Evolutionary conservation across 768 basidiomycete species (phyloP).

Genomic region (Melanogaster broomeanus): DNA sequence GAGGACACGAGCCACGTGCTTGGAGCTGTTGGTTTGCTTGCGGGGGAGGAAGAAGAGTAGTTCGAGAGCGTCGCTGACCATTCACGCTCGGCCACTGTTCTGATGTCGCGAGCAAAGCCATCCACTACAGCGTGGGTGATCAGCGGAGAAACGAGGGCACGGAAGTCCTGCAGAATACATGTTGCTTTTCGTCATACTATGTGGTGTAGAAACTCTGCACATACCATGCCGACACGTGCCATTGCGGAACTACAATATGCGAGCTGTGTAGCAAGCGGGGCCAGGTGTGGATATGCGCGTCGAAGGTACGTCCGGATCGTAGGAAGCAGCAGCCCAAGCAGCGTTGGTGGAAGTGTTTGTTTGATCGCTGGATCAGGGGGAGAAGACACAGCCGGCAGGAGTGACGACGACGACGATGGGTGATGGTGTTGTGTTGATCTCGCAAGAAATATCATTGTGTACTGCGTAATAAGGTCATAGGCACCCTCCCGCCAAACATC

Average conservation of each 20-base stretch:
- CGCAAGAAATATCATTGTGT: constrained; percentile 85
- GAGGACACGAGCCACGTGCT: constrained; percentile 54
- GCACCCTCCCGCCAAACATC: constrained; percentile 92
- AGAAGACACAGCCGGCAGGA: constrained; percentile 17
- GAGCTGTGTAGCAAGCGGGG: constrained; percentile 88
- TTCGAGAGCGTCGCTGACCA: constrained; percentile 37
- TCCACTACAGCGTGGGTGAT: constrained; percentile 64
- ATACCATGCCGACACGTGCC: constrained; percentile 78
- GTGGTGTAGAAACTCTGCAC: constrained; percentile 5
- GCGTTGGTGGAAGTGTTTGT: constrained; percentile 30
- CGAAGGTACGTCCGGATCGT: constrained; percentile 63
- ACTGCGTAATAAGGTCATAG: constrained; percentile 91
- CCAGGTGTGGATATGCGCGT: constrained; percentile 61
- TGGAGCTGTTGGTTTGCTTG: constrained; percentile 32
- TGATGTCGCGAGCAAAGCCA: constrained; percentile 51
- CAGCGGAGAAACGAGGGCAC: constrained; percentile 61
- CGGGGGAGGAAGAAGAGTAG: constrained; percentile 9
- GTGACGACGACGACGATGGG: constrained; percentile 14
- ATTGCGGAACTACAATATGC: constrained; percentile 93
- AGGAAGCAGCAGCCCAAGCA: constrained; percentile 59
- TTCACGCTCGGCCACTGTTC: constrained; percentile 27
- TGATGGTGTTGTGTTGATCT: constrained; percentile 46
- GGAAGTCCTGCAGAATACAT: constrained; percentile 56
- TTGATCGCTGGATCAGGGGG: constrained; percentile 29
- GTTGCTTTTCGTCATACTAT: neutral